Conservation (phyloP, 495 filamentous ascomycete species). For the Aspergillus asperescens region DNA sequence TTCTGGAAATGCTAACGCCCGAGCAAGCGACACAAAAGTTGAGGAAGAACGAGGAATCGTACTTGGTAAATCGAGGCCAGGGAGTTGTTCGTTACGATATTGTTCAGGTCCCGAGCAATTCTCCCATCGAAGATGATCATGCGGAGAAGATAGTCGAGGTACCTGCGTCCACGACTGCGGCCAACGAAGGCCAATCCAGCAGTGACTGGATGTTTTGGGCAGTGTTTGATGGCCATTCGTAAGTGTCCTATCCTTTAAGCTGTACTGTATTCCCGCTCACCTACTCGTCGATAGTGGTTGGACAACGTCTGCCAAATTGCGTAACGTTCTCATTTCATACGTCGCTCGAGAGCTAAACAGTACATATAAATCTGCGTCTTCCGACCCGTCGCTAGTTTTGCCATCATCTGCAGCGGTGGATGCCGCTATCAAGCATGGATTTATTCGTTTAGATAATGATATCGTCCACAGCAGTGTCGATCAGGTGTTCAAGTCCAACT, state of each 20-base stretch:
- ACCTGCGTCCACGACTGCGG: conserved; percentile 50
- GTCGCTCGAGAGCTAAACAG: conserved; percentile 92
- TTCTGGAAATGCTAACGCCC: conserved; percentile 92
- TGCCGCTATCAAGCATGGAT: conserved; percentile 86
- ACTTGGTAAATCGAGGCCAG: conserved; percentile 79
- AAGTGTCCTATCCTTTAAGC: conserved; percentile 23
- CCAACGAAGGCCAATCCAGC: conserved; percentile 46
- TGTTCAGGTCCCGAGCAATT: conserved; percentile 91
- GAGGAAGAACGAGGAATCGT: conserved; percentile 83
- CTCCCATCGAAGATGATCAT: conserved; percentile 98
- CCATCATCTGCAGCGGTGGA: conserved; percentile 78
- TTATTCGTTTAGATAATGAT: conserved; percentile 82
- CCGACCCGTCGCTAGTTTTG: conserved; percentile 51
- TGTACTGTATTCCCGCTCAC: conserved; percentile 11
- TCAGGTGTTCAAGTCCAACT: conserved; percentile 81
- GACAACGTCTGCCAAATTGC: conserved; percentile 95
- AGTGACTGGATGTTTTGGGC: conserved; percentile 99
- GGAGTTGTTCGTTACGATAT: conserved; percentile 94
- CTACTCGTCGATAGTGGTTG: conserved; percentile 64
- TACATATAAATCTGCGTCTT: conserved; percentile 73
- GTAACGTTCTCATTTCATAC: conserved; percentile 83
- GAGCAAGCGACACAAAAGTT: conserved; percentile 91
- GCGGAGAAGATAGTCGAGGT: conserved; percentile 95
- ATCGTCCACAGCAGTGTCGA: conserved; percentile 87
- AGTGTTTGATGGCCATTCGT: conserved; percentile 96